Evolutionary conservation across 495 filamentous ascomycete species (phyloP).

Genomic region (Talaromyces liani): DNA sequence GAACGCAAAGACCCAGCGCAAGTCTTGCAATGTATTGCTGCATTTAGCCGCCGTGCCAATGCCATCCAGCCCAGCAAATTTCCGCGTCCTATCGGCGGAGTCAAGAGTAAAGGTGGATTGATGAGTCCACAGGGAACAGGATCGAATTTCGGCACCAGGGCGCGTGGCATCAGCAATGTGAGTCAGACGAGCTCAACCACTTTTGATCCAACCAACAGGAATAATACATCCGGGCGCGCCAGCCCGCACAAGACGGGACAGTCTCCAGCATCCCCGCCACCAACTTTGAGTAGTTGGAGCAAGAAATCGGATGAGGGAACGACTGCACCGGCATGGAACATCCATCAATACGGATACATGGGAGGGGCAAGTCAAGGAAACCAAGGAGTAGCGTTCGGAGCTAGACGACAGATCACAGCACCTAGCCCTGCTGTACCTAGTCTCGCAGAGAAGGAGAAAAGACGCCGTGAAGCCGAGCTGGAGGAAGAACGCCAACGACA

Average conservation of each 20-base stretch:
- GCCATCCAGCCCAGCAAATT: slow-evolving; percentile 67
- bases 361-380: slow-evolving; percentile 95
- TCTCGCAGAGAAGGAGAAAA: slow-evolving; percentile 58
- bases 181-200: slow-evolving; percentile 54
- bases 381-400: slow-evolving; percentile 87
- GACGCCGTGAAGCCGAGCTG: slow-evolving; percentile 41
- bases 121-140: slow-evolving; percentile 69
- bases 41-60: slow-evolving; percentile 85
- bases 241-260: slow-evolving; percentile 53
- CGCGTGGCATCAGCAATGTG: slow-evolving; percentile 58
- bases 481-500: slow-evolving; percentile 61
- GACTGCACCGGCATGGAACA: slow-evolving; percentile 94
- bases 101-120: slow-evolving; percentile 48
- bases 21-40: slow-evolving; percentile 85
- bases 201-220: slow-evolving; percentile 31
- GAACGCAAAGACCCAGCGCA: slow-evolving; percentile 96
- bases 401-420: slow-evolving; percentile 84
- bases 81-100: slow-evolving; percentile 61
- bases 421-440: slow-evolving; percentile 71
- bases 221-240: slow-evolving; percentile 40
- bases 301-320: slow-evolving; percentile 70
- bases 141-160: slow-evolving; percentile 38
- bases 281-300: slow-evolving; percentile 79
- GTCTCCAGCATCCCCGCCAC: slow-evolving; percentile 29
- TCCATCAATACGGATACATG: slow-evolving; percentile 98